Evolutionary conservation across 2,329 filamentous ascomycete genomes (phyloP).

Genomic region (Fusarium sp.): DNA sequence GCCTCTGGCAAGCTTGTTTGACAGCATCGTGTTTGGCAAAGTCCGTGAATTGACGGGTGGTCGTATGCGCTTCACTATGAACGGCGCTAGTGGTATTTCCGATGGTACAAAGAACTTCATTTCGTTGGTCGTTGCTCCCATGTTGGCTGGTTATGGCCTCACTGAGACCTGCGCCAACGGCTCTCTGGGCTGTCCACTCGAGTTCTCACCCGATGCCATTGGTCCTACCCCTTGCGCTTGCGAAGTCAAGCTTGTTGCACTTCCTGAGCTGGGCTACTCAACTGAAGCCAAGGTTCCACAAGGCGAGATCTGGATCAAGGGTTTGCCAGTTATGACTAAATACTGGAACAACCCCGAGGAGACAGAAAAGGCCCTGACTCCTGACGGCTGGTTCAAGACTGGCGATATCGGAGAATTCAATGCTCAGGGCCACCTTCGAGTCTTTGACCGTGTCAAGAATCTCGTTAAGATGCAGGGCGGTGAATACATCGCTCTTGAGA

Average conservation of each 20-base stretch:
- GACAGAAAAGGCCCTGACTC: slow-evolving; percentile 78
- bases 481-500: slow-evolving; percentile 97
- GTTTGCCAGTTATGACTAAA: slow-evolving; percentile 75
- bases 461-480: slow-evolving; percentile 94
- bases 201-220: slow-evolving; percentile 81
- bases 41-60: slow-evolving; percentile 91
- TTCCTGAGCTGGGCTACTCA: slow-evolving; percentile 87
- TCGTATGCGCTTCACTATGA: slow-evolving; percentile 87
- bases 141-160: slow-evolving; percentile 93
- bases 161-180: slow-evolving; percentile 93
- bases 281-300: slow-evolving; percentile 80
- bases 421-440: slow-evolving; percentile 77
- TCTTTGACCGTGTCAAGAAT: slow-evolving; percentile 99
- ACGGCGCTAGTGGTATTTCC: slow-evolving; percentile 90
- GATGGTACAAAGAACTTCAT: slow-evolving; percentile 90
- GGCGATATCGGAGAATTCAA: slow-evolving; percentile 95
- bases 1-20: slow-evolving; percentile 75
- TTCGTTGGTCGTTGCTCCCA: slow-evolving; percentile 90
- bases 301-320: slow-evolving; percentile 92
- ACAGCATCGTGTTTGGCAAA: slow-evolving; percentile 89
- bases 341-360: slow-evolving; percentile 91
- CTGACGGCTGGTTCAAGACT: slow-evolving; percentile 96
- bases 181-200: slow-evolving; percentile 81
- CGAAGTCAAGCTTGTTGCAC: slow-evolving; percentile 92
- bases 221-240: slow-evolving; percentile 81